Evolutionary conservation across 495 filamentous ascomycete species (phyloP), one percentile per base, ranked within the genome.

Genomic region (Aspergillus campestris): DNA sequence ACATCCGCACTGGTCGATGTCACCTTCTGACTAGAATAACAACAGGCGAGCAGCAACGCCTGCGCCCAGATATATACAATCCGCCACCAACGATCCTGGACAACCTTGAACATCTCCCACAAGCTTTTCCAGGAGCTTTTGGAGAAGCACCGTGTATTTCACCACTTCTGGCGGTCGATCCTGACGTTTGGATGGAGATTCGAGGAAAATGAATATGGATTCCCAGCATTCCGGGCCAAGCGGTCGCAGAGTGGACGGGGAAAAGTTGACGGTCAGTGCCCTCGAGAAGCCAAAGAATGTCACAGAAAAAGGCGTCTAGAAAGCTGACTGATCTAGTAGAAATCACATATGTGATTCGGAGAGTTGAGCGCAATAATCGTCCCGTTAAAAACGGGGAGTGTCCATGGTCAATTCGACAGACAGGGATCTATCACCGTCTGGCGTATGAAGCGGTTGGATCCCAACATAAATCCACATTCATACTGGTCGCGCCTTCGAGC

Each of bases 401-500:
- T n/a, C 47, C 41, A 3, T 50, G 47, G 41, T 50, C 47, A 8
- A 50, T 50, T 31, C 41, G 41, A 13, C 47, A 50, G 38, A 50
- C 47, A 9, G 47, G 35, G 3, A 36, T 50, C 12, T 50, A 50
- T 32, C 47, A 50, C 30, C 34, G 36, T 34, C 30, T 45, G 47
- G 24, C 27, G 13, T 40, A 44, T 28, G 18, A 29, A 13, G 12
- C 28, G 2, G 15, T 14, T 30, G 11, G n/a, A 2, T 31, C 32
- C 15, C n/a, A 12, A 32, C 9, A 33, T 14, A 40, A 31, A 11
- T 39, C 47, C 5, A 12, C 31, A 10, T 44, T 44, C 7, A 29
- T 50, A n/a, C 27, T 50, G 7, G 36, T 50, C 1, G 40, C 41
- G 4, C 47, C 47, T 8, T 50, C 47, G 7, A 11, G 13, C 14